A percentile compares a stretch with the other conserved stretches of the same genome.
Conservation (phyloP, 106 monocot genomes). For the Platanthera guangdongensis region DNA sequence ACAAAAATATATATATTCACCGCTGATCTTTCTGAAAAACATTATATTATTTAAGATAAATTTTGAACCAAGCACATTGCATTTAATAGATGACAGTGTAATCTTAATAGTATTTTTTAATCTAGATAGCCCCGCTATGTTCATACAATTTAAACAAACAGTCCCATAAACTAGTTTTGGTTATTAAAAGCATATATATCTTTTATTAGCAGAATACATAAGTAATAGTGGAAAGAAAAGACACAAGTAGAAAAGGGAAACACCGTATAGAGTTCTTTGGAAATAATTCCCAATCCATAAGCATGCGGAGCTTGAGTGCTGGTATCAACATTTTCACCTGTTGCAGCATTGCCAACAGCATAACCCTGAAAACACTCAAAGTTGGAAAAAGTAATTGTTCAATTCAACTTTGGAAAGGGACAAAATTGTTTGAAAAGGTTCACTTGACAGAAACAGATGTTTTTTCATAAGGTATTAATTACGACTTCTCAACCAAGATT, state of each 20-base stretch:
- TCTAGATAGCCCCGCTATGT: no score
- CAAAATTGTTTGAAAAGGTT: no score
- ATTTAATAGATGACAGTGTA: no score
- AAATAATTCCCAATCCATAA: conserved; percentile 9
- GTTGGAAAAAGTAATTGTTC: no score
- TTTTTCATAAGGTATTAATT: no score
- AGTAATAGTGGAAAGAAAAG: background rate
- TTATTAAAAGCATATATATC: background rate
- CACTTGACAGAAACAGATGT: no score
- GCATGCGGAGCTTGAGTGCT: background rate
- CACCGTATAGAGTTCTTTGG: background rate
- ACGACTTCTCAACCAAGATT: background rate
- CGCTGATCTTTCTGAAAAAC: no score
- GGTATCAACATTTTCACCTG: conserved; percentile 1
- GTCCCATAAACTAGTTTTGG: background rate
- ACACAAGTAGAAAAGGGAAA: background rate
- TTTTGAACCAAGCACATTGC: background rate
- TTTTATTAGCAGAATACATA: background rate
- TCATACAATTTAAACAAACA: no score
- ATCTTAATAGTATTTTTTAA: no score
- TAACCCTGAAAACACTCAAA: background rate
- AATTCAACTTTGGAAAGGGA: no score
- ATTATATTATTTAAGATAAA: background rate
- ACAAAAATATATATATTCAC: no score
- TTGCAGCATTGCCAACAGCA: conserved; percentile 1